A percentile compares a stretch with the other conserved stretches of the same genome.
These are phyloP conservation scores for Microbotryum lychnidis-dioicae DNA, from an alignment of 1,284 basidiomycete genomes.

Conservation along the genomic window DNA sequence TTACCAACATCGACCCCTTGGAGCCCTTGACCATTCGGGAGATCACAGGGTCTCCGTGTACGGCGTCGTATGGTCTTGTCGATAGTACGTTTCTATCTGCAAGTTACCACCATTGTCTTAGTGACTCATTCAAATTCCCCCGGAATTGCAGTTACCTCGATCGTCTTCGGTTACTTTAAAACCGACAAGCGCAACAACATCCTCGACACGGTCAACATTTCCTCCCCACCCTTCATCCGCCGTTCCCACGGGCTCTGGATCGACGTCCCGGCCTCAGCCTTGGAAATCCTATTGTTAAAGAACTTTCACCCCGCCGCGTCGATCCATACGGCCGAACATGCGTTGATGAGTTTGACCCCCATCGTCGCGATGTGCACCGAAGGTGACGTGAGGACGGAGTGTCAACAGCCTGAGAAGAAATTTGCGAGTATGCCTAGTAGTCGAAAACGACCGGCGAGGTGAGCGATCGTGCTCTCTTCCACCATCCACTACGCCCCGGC, in stretches of 20 bases:
- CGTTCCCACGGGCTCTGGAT: constrained; percentile 76
- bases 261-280: constrained; percentile 58
- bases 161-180: constrained; percentile 56
- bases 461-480: constrained; percentile 9
- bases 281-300: constrained; percentile 50
- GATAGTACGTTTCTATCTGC: constrained; percentile 38
- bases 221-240: constrained; percentile 68
- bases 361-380: constrained; percentile 57
- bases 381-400: constrained; percentile 71
- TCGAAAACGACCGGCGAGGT: constrained; percentile 70
- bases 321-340: constrained; percentile 78
- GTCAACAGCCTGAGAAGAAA: constrained; percentile 68
- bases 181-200: constrained; percentile 47
- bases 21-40: constrained; percentile 69
- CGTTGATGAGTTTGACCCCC: constrained; percentile 57
- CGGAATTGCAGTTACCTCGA: constrained; percentile 47
- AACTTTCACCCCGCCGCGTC: constrained; percentile 61
- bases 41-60: constrained; percentile 53
- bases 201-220: constrained; percentile 68
- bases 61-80: constrained; percentile 68
- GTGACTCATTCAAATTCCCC: not conserved
- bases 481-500: not conserved
- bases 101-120: not conserved
- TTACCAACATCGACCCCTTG: constrained; percentile 59
- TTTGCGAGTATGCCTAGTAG: constrained; percentile 53